phyloP scores from a whole-genome alignment of 2,329 filamentous ascomycete genomes.

The Monilinia fructicola region DNA sequence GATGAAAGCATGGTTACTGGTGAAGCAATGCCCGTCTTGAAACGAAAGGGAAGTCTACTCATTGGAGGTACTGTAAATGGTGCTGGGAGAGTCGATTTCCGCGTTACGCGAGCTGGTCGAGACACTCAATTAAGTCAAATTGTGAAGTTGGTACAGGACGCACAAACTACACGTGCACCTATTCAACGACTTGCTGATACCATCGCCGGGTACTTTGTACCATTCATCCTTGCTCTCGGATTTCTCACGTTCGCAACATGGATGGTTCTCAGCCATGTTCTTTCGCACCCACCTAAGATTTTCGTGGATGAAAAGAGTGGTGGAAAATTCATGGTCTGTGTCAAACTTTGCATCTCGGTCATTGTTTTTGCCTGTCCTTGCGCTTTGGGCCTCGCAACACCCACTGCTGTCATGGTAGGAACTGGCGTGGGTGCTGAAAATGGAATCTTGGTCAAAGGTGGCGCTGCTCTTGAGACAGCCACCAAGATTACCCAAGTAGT shows the following conservation, averaged over 20 bases:
- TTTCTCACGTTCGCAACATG: conserved; percentile 82
- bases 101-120: conserved; percentile 85
- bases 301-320: conserved; percentile 79
- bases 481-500: conserved; percentile 89
- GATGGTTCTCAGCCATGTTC: conserved; percentile 90
- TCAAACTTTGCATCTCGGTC: conserved; percentile 96
- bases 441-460: conserved; percentile 96
- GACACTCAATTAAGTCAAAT: conserved; percentile 98
- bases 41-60: conserved; percentile 73
- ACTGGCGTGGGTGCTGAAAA: conserved; percentile 95
- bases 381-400: conserved; percentile 91
- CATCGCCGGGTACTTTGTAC: conserved; percentile 92
- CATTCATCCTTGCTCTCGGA: conserved; percentile 81
- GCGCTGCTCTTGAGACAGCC: conserved; percentile 84
- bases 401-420: conserved; percentile 97
- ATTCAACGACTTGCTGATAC: conserved; percentile 92
- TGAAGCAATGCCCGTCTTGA: conserved; percentile 92
- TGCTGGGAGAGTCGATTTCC: conserved; percentile 85
- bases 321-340: conserved; percentile 91
- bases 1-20: conserved; percentile 99
- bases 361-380: conserved; percentile 98
- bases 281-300: conserved; percentile 81
- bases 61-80: conserved; percentile 97
- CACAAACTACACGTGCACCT: conserved; percentile 88
- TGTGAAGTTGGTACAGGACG: conserved; percentile 96